Base-by-base conservation (phyloP, 2,329 filamentous ascomycete species). In the Magnaporthiopsis rhizophila region DNA sequence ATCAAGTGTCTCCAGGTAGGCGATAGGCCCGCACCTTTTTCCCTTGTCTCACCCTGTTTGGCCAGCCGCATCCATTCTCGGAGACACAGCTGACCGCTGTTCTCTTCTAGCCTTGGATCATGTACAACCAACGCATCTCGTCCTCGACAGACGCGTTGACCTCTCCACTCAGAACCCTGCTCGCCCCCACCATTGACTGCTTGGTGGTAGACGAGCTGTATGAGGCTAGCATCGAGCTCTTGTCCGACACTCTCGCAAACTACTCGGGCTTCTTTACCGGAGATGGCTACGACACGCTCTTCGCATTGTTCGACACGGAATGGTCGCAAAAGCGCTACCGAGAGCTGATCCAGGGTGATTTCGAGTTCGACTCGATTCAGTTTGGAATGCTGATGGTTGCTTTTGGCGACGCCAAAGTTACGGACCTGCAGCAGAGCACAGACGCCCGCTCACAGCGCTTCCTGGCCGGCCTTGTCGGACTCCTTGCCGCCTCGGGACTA, bases 311-410 rank as follows among this genome's bases (percentile, higher is more conserved):
- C 62, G 79, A 82, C 38, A 86, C 82, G 62, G 73, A 80, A 12
- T 88, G 86, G 84, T 84, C 85, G 4, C 78, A 80, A 58, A 74
- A 80, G 38, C 80, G 82, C 61, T 86, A 89, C 66, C 75, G 80
- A 61, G 75, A 77, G 60, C 75, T 90, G 3, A 69, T 86, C 15
- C 18, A 57, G 26, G 77, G 80, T 15, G 85, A 89, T 64, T 85
- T 84, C 62, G 84, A 87, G 13, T 86, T 86, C 65, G 86, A 89
- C 58, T 82, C 81, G 7, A 73, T 86, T n/a, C 83, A 86, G 63
- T 89, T 89, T 69, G 87, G 86, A 1, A 80, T 86, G 62, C 78
- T 92, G 18, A 78, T 91, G 69, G 76, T 92, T 5, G 85, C 88
- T 0, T 90, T 89, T 70, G 89, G 86, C 4, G 87, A 90, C 70